Evolutionary conservation across 1,284 basidiomycete species (phyloP).

Genomic region (Ustilago crameri): DNA sequence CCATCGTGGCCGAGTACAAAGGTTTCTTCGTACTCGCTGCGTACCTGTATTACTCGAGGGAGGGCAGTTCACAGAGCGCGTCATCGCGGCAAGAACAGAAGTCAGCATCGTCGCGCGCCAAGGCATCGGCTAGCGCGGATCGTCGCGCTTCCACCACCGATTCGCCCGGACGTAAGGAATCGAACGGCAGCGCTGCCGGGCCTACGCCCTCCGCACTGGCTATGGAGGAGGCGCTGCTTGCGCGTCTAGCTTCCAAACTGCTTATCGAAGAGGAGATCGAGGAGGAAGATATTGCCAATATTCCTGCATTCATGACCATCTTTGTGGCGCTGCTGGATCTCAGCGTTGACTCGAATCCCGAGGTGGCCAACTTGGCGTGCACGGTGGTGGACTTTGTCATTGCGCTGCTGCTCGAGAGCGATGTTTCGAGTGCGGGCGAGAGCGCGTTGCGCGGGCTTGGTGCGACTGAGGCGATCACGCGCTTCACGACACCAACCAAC

Average conservation of each 20-base stretch:
- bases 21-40: slow-evolving; percentile 95
- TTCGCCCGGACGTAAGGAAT: slow-evolving; percentile 11
- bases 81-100: slow-evolving; percentile 19
- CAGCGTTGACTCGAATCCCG: slow-evolving; percentile 89
- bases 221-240: slow-evolving; percentile 75
- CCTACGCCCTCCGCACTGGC: slow-evolving; percentile 19
- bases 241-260: slow-evolving; percentile 79
- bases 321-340: slow-evolving; percentile 89
- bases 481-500: slow-evolving; percentile 61
- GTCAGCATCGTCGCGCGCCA: slow-evolving; percentile 12
- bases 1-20: slow-evolving; percentile 92
- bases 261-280: slow-evolving; percentile 74
- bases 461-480: slow-evolving; percentile 44
- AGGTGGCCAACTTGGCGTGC: slow-evolving; percentile 88
- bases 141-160: slow-evolving; percentile 15
- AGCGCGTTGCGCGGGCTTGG: slow-evolving; percentile 38
- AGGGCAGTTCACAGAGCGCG: slow-evolving; percentile 20
- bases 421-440: slow-evolving; percentile 73
- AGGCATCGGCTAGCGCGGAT: slow-evolving; percentile 11
- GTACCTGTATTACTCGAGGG: slow-evolving; percentile 89
- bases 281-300: slow-evolving; percentile 79
- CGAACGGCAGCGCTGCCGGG: slow-evolving; percentile 18
- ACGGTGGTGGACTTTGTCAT: slow-evolving; percentile 92
- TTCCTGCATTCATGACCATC: slow-evolving; percentile 91
- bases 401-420: slow-evolving; percentile 86